These are phyloP conservation scores for Daldinia childiae DNA, from an alignment of 495 filamentous ascomycete genomes.

Conservation along the genomic window DNA sequence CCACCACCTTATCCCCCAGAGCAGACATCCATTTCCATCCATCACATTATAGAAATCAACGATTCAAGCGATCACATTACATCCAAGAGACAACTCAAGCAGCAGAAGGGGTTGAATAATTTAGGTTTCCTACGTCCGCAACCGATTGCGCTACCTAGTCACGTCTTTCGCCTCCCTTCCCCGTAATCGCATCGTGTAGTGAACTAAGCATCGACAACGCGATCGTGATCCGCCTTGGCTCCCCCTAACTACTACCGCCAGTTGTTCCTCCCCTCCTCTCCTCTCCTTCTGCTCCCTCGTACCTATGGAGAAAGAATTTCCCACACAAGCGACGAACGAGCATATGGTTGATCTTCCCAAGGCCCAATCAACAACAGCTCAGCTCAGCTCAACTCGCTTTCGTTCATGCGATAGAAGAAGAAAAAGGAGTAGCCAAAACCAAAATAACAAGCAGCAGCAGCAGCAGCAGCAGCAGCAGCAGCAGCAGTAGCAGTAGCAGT, in stretches of 20 bases:
- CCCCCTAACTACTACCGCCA: constrained; percentile 15
- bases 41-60: not conserved
- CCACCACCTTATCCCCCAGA: not conserved
- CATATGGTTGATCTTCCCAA: not conserved
- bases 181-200: not conserved
- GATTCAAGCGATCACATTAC: not conserved
- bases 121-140: constrained; percentile 43
- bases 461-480: not conserved
- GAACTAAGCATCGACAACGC: not conserved
- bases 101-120: constrained; percentile 24
- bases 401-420: not conserved
- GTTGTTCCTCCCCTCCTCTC: not conserved
- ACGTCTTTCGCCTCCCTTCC: not conserved
- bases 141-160: constrained; percentile 18
- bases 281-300: not conserved
- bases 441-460: not conserved
- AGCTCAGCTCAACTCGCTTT: not conserved
- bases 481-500: not conserved
- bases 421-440: not conserved
- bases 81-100: not conserved
- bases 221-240: not conserved
- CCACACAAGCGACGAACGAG: not conserved
- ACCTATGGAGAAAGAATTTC: constrained; percentile 6
- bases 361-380: not conserved
- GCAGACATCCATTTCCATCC: not conserved